Evolutionary conservation across 306 rosid species (phyloP), one percentile per base, ranked within the genome.

Genomic region (Inga laurina): DNA sequence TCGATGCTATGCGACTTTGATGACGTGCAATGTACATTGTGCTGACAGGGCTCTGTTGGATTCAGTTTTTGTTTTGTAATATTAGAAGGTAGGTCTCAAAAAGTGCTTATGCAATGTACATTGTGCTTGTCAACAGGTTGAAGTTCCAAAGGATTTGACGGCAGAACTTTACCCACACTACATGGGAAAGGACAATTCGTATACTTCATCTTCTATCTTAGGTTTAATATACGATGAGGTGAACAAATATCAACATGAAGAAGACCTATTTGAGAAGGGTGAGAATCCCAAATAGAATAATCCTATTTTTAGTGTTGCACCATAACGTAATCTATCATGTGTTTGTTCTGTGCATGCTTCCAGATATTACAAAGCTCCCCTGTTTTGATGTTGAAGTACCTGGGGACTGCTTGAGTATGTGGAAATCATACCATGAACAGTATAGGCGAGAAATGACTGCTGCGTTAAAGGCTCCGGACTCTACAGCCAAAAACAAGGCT

Each of bases 141-240:
- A 81, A 69, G 84, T 95, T 77, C 97, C 95, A 1, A 14, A 51
- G 0, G 84, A 90, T 39, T 80, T 93, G 82, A 82, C 44, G 65
- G 88, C 21, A 24, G 81, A 82, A 22, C 6, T 10, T 41, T 91
- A 83, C 43, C 98, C 98, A 0, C 98, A 95, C 79, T 92, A 91
- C 48, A 86, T 92, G 97, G 94, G 71, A 65, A 91, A 43, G 84
- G 78, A 67, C 0, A 83, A 52, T 3, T 85, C 88, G 5, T 92
- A 79, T 73, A 83, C 74, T 35, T 95, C 97, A 19, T 87, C 89
- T 43, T 92, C 94, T 27, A 81, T 95, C 80, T 59, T 95, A 79
- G 97, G 97, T 74, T 48, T 19, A 76, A 93, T 95, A 69, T 95
- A 84, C 45, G 91, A 95, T 69, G 83, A 76, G 22, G 97, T 91